Evolutionary conservation across 2,329 filamentous ascomycete genomes (phyloP), one percentile per base, ranked within the genome.

Genomic region (Amylocarpus encephaloides): DNA sequence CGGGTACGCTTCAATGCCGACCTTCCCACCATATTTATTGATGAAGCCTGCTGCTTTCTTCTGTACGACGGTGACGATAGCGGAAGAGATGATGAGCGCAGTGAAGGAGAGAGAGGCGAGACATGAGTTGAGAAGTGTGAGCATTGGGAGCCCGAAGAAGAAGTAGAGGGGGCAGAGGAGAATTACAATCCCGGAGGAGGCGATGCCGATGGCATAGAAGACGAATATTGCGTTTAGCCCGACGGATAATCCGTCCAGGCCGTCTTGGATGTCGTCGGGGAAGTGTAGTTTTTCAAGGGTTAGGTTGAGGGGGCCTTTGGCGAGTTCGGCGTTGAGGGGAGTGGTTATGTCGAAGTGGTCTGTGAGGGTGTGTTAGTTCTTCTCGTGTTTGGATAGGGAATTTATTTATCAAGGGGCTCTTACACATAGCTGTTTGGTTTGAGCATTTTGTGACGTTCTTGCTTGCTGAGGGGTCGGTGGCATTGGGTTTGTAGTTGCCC

Each of bases 11-110:
- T 63, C 62, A 1, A 64, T 33, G 2, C 65, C 64, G 12, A 67
- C 59, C 5, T 59, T 57, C 26, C 66, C 62, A 0, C 63, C 63
- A 30, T 61, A 60, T 32, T 66, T 62, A 7, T 67, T 42, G 74
- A 84, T 72, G 0, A 76, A 60, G 15, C 73, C 59, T 1, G 71
- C 66, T 3, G 73, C 77, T 64, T 81, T 78, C 48, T 75, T 71
- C 10, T 74, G 73, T 4, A 82, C 66, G 15, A 85, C 83, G 0
- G 79, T 86, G 22, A 82, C 79, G 19, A 91, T 84, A 59, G 88
- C 88, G 16, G 86, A 91, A 43, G 85, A 82, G 46, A 83, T 82
- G 3, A 85, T 85, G 60, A 85, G 75, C 11, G 81, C 68, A 6
- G 80, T 36, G 54, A 81, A 78, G 0, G 75, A 49, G 43, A 66